Evolutionary conservation across 257 asterid species (phyloP), one percentile per base, ranked within the genome.

Genomic region (Forsythia viridissima): DNA sequence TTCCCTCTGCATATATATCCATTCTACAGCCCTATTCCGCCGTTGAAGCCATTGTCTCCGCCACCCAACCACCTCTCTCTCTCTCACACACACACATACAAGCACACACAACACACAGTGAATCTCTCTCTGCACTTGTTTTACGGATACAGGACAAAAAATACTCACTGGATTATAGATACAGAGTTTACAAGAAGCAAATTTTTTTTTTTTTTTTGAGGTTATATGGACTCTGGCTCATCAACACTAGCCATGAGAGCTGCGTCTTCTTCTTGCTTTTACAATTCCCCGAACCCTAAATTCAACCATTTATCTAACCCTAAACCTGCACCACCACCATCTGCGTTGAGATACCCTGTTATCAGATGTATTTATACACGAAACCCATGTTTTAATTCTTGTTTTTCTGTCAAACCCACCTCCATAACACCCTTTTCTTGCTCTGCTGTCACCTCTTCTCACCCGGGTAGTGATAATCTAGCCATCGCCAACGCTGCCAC

Each of bases 391-490:
- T 81, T 74, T 36, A 66, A 76, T 76, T 78, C 88, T 2, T 18
- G 44, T 70, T 74, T 41, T 21, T 48, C 79, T 2, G 71, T 71
- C 34, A 87, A 83, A 71, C 74, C 88, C 77, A 65, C 70, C 34
- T 65, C 89, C 2, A 63, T 80, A 75, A 70, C 80, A 6, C 48
- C 38, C 24, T 78, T 90, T 61, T 43, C 82, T 20, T 92, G 96
- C 84, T 84, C 94, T 2, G 92, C 93, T 21, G 85, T 88, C 24
- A 78, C 90, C 18, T 83, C 93, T 3, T 82, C 71, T 21, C 80
- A 80, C 42, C 55, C 85, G 78, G 84, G 77, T 48, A 72, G 75
- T 16, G 83, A 67, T 42, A 78, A 74, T 44, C 84, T 38, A 21
- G 69, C 69, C 75, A 80, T 72, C 40, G 48, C 80, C 76, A 67